Conservation (phyloP, 257 asterid genomes). For the Plantago major region DNA sequence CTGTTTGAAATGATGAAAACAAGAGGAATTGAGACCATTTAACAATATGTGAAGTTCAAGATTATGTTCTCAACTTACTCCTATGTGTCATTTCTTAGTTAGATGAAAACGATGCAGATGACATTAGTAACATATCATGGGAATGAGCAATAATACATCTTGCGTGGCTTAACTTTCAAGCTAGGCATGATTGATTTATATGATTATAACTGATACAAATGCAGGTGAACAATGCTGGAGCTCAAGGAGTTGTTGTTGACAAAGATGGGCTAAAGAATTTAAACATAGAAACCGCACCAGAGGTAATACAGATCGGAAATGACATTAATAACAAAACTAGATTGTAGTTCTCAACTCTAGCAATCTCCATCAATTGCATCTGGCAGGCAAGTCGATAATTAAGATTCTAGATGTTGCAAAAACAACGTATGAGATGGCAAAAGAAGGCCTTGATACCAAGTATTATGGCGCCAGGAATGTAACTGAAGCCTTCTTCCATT, state of each 20-base stretch:
- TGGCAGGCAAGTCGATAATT: too few relatives aligned
- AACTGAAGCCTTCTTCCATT: too few relatives aligned
- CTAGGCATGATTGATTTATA: neutral
- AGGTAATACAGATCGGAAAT: constrained; percentile 40
- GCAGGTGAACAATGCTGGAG: constrained; percentile 89
- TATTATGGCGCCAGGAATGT: too few relatives aligned
- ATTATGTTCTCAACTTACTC: neutral
- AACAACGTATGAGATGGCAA: too few relatives aligned
- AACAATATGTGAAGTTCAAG: too few relatives aligned
- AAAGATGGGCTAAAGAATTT: constrained; percentile 50
- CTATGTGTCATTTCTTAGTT: neutral
- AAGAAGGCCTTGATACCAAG: too few relatives aligned
- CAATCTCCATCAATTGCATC: constrained; percentile 32
- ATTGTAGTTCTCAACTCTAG: neutral
- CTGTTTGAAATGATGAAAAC: too few relatives aligned
- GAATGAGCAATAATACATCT: too few relatives aligned
- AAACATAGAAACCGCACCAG: constrained; percentile 52
- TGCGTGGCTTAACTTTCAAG: neutral
- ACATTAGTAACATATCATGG: too few relatives aligned
- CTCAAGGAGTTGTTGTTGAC: constrained; percentile 67
- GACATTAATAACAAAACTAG: neutral
- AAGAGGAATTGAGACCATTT: too few relatives aligned
- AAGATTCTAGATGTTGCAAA: too few relatives aligned
- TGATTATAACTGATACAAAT: neutral
- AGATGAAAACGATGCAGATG: too few relatives aligned